phyloP scores from a whole-genome alignment of 2,329 filamentous ascomycete species.

The Calonectria hawksworthii region DNA sequence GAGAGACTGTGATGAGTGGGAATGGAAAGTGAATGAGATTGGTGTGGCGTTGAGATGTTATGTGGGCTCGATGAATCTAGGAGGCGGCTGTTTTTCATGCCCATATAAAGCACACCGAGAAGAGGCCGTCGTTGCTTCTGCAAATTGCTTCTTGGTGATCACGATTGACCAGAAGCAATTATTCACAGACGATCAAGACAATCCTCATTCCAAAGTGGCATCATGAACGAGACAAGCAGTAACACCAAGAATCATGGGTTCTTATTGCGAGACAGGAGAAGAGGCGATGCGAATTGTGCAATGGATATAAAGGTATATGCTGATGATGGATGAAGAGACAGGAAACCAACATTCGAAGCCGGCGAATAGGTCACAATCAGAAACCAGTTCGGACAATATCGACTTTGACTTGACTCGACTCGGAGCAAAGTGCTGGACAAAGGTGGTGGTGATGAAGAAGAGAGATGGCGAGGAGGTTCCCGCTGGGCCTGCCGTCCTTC shows the following conservation, averaged over 20 bases:
- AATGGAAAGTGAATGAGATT: neutral
- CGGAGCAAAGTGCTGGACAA: neutral
- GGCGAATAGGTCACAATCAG: conserved; percentile 29
- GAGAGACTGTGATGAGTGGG: neutral
- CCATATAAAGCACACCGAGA: neutral
- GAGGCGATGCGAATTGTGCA: neutral
- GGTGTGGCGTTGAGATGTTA: neutral
- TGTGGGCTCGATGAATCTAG: neutral
- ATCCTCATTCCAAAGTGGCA: neutral
- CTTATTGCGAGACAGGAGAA: neutral
- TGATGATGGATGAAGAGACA: neutral
- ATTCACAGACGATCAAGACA: neutral
- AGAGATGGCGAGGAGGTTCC: conserved; percentile 19
- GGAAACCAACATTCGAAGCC: conserved; percentile 37
- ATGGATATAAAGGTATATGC: neutral
- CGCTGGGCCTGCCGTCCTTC: conserved; percentile 28
- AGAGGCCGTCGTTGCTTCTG: neutral
- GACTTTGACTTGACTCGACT: conserved; percentile 22
- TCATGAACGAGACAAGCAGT: neutral
- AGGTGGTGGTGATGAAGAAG: neutral
- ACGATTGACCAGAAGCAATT: conserved; percentile 9
- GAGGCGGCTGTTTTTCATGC: neutral
- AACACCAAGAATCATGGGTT: neutral
- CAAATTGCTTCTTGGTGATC: conserved; percentile 16
- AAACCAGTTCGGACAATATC: conserved; percentile 22